Conservation (phyloP, 164 flowering plant species). For the Berberis thunbergii region DNA sequence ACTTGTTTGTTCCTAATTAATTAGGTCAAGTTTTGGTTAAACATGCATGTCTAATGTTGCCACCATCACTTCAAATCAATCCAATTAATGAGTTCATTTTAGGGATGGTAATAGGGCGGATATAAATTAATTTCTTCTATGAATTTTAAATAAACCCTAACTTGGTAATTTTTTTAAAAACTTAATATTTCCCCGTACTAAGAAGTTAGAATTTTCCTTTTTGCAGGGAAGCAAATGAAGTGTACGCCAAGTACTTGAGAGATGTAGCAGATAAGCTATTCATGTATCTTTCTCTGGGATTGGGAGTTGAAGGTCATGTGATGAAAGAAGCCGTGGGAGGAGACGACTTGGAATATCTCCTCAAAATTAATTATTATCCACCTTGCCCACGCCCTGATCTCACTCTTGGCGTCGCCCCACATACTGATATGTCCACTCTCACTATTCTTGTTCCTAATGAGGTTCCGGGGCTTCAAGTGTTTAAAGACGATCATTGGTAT, state of each 20-base stretch:
- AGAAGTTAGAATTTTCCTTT: not conserved
- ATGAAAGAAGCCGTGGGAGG: constrained; percentile 29
- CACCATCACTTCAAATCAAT: no score
- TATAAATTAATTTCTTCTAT: no score
- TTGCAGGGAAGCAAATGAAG: constrained; percentile 48
- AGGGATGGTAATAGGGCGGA: no score
- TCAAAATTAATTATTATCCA: constrained; percentile 34
- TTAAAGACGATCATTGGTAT: constrained; percentile 26
- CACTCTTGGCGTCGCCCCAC: constrained; percentile 33
- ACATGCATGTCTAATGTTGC: no score
- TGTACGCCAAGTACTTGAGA: constrained; percentile 30
- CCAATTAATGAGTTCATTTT: no score
- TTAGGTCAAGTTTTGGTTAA: no score
- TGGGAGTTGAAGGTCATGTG: constrained; percentile 22
- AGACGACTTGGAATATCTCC: constrained; percentile 23
- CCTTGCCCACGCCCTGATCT: constrained; percentile 44
- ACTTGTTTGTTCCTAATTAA: no score
- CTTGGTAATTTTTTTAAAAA: no score
- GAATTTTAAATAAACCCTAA: no score
- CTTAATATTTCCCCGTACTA: no score
- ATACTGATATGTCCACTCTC: constrained; percentile 30
- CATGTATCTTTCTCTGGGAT: constrained; percentile 29
- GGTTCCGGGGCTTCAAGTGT: constrained; percentile 37
- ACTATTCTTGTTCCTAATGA: constrained; percentile 35
- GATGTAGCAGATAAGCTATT: constrained; percentile 40